Base-by-base conservation (phyloP, 371 early-diverging fungal genomes). In the Actinomortierella wolfii region DNA sequence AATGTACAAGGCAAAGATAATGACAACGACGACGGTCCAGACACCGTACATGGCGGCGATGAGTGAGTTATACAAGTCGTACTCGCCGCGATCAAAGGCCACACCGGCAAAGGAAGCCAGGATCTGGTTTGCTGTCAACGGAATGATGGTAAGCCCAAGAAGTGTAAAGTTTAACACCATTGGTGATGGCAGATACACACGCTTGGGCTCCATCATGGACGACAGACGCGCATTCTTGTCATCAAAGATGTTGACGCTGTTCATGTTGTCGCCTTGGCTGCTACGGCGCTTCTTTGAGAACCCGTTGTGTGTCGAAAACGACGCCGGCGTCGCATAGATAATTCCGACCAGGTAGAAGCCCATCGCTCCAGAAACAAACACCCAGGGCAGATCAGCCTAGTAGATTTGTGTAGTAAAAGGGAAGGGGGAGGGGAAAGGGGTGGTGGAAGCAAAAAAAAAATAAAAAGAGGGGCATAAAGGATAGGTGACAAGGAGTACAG, bases 171-270 rank as follows among this genome's bases (percentile, higher is more conserved):
- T 64, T 17, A 69, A 46, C 6, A 57, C 64, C 64, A 69, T 69
- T 15, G 64, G 70, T 0, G 70, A 56, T 11, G 64, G 64, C 46
- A 69, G 15, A 20, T 69, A 64, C 1, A 64, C 70, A 34, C 61
- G 70, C 44, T 69, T 69, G 54, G 64, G 64, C 20, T 71, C 71
- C 61, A 70, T 70, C 65, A 70, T 61, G 46, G 71, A 70, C 24
- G 71, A 70, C 45, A 65, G 64, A 3, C 65, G 65, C 24, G 61
- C 58, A 40, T 64, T 58, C 34, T 68, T 55, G 40, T 47, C 15
- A 17, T 57, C 53, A 11, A 50, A 39, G 13, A 39, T 47, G 21
- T 46, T 46, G 40, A 50, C 25, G 14, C 23, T 45, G 45, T 53
- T 44, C 17, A 60, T 54, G n/a, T 70, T 50, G 28, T 39, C 54